Evolutionary conservation across 2,329 filamentous ascomycete species (phyloP).

Genomic region (Fusarium pseudograminearum): DNA sequence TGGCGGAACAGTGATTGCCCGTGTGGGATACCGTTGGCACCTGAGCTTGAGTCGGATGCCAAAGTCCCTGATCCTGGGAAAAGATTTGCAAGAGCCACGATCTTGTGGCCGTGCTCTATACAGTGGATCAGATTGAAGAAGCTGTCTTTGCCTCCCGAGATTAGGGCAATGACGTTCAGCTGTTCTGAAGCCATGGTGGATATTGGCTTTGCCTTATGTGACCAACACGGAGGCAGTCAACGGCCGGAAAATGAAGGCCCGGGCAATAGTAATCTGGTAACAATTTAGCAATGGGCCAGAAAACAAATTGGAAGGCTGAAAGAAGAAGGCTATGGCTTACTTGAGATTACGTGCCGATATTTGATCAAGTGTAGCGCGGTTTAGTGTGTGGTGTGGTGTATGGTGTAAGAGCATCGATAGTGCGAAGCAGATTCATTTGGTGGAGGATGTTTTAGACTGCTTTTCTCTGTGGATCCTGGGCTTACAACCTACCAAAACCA

Average conservation of each 20-base stretch:
- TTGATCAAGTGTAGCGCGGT: slow-evolving; percentile 21
- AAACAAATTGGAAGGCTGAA: slow-evolving; percentile 13
- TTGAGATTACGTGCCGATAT: slow-evolving; percentile 32
- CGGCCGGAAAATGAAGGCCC: slow-evolving; percentile 19
- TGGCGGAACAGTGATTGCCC: slow-evolving; percentile 24
- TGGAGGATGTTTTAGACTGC: slow-evolving; percentile 29
- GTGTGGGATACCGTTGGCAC: slow-evolving; percentile 11
- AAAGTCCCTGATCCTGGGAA: slow-evolving; percentile 60
- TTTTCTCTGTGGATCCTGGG: slow-evolving; percentile 24
- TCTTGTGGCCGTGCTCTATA: slow-evolving; percentile 82
- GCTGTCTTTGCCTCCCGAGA: slow-evolving; percentile 98
- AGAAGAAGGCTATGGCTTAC: slow-evolving; percentile 10
- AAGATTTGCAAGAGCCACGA: slow-evolving; percentile 91
- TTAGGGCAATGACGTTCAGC: slow-evolving; percentile 86
- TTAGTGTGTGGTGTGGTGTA: slow-evolving; percentile 9
- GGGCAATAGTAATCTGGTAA: slow-evolving; percentile 1
- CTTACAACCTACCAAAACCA: slow-evolving; percentile 13
- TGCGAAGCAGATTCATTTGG: slow-evolving; percentile 29
- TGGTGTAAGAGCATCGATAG: slow-evolving; percentile 32
- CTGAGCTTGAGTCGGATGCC: slow-evolving; percentile 12
- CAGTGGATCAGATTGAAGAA: slow-evolving; percentile 95
- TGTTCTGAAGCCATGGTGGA: slow-evolving; percentile 57
- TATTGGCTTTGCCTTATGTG: slow-evolving; percentile 5
- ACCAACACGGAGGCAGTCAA: slow-evolving; percentile 5
- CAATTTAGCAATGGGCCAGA: slow-evolving; percentile 23